phyloP scores from a whole-genome alignment of 2,329 filamentous ascomycete species.

The Lachnellula arida region DNA sequence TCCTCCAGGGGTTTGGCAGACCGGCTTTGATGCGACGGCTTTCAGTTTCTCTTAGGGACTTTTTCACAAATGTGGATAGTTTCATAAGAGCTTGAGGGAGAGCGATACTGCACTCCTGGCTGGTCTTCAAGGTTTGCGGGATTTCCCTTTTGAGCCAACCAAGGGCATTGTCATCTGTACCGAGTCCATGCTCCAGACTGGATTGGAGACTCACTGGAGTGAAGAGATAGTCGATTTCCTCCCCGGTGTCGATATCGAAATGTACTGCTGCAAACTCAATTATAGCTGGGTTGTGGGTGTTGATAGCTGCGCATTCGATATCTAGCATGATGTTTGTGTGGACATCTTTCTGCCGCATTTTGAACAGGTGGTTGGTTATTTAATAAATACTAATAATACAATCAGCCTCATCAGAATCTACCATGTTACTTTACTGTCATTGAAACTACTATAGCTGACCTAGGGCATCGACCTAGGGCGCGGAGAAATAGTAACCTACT shows the following conservation, averaged over 20 bases:
- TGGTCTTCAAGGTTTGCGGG: conserved; percentile 11
- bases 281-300: conserved; percentile 12
- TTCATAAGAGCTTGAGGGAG: conserved; percentile 8
- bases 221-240: conserved; percentile 6
- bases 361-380: background rate
- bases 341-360: conserved; percentile 6
- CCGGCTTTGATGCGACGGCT: too few relatives aligned
- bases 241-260: conserved; percentile 17
- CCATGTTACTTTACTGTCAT: too few relatives aligned
- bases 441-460: too few relatives aligned
- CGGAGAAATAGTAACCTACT: too few relatives aligned
- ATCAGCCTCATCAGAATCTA: too few relatives aligned
- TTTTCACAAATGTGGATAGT: conserved; percentile 10
- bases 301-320: conserved; percentile 10
- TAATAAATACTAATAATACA: too few relatives aligned
- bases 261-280: conserved; percentile 16
- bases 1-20: too few relatives aligned
- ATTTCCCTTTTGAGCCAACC: conserved; percentile 8
- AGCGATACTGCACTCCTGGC: conserved; percentile 1
- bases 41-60: background rate
- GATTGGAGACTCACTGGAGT: conserved; percentile 13
- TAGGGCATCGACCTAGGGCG: too few relatives aligned
- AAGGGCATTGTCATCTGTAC: background rate
- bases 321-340: conserved; percentile 23
- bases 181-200: conserved; percentile 2